Evolutionary conservation across 306 rosid genomes (phyloP).

Genomic region (Inga laurina): DNA sequence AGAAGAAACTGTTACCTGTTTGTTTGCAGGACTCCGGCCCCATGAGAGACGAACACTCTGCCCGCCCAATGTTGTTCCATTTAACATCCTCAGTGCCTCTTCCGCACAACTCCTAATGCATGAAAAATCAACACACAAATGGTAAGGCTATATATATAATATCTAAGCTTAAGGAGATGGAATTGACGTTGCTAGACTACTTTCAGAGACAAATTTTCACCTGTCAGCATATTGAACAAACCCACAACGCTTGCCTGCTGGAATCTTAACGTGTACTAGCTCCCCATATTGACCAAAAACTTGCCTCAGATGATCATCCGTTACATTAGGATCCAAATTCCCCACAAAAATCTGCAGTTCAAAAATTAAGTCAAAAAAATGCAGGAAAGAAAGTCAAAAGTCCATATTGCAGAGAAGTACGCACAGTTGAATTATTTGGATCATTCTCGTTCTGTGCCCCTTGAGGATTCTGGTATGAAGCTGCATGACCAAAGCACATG

Average conservation of each 20-base stretch:
- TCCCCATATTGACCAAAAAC: slow-evolving; percentile 86
- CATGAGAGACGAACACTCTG: slow-evolving; percentile 92
- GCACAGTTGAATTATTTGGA: slow-evolving; percentile 93
- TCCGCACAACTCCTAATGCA: slow-evolving; percentile 80
- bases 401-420: slow-evolving; percentile 42
- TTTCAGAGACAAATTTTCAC: slow-evolving; percentile 30
- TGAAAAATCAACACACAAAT: neutral
- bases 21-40: slow-evolving; percentile 98
- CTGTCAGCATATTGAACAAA: slow-evolving; percentile 94
- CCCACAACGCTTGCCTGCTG: slow-evolving; percentile 94
- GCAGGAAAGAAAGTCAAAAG: slow-evolving; percentile 1
- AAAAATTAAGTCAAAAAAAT: slow-evolving; percentile 28
- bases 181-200: neutral
- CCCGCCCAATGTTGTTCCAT: slow-evolving; percentile 79
- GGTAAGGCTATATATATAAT: neutral
- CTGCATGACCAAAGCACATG: slow-evolving; percentile 58
- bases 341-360: slow-evolving; percentile 89
- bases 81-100: slow-evolving; percentile 68
- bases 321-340: slow-evolving; percentile 82
- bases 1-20: slow-evolving; percentile 54
- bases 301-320: slow-evolving; percentile 90
- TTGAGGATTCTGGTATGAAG: slow-evolving; percentile 80
- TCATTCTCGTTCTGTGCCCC: slow-evolving; percentile 85
- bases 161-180: neutral
- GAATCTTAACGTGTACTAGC: slow-evolving; percentile 90